Conservation (phyloP, 2,329 filamentous ascomycete genomes). For the Aspergillus flavus region DNA sequence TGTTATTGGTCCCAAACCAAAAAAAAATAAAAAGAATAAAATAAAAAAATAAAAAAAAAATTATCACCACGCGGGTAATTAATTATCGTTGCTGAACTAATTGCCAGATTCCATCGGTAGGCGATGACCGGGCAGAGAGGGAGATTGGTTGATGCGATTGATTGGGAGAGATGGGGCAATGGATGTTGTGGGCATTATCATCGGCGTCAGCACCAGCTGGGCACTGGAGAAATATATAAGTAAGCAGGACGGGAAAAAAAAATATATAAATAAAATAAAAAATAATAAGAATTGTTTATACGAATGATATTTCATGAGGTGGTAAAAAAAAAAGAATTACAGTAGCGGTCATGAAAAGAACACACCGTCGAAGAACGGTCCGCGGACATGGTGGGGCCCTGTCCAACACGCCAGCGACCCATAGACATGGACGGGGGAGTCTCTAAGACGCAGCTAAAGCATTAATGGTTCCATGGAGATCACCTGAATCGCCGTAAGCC, state of each 20-base stretch:
- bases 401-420: constrained; percentile 35
- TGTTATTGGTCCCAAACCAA: constrained; percentile 11
- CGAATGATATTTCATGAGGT: background rate
- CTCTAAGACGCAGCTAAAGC: constrained; percentile 30
- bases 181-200: constrained; percentile 2
- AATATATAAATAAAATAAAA: background rate
- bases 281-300: constrained; percentile 9
- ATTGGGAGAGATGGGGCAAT: constrained; percentile 4
- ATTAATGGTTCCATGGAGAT: constrained; percentile 31
- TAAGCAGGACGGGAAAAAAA: background rate
- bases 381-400: constrained; percentile 23
- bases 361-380: constrained; percentile 22
- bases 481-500: constrained; percentile 33
- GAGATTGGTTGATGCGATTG: constrained; percentile 5
- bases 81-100: constrained; percentile 9
- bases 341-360: constrained; percentile 21
- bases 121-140: constrained; percentile 5
- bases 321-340: constrained; percentile 5
- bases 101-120: constrained; percentile 11
- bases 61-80: constrained; percentile 13
- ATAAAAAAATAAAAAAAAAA: background rate
- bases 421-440: constrained; percentile 40
- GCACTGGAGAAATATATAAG: constrained; percentile 1
- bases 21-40: constrained; percentile 1
- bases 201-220: constrained; percentile 3